Evolutionary conservation across 257 asterid species (phyloP), one percentile per base, ranked within the genome.

Genomic region (Solanum virginianum): DNA sequence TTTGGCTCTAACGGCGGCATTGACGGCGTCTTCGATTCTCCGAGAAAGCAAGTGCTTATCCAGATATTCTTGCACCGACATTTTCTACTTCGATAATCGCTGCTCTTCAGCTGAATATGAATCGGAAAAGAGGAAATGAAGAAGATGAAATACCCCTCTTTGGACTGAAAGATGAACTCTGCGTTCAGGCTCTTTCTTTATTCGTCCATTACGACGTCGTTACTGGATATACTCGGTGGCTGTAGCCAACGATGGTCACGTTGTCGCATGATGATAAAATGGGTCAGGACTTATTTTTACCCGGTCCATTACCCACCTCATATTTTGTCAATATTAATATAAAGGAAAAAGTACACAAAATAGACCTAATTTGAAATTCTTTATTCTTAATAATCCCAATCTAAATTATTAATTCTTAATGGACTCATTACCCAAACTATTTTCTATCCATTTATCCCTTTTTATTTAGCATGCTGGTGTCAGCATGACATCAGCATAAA

Each of bases 1-100:
- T 82, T 95, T 97, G 53, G 98, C 94, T 89, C 99, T 92, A 80
- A 97, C 99, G 88, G 99, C 98, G 62, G 99, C 99, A 91, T 97
- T 97, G 36, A 97, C 99, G 86, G 99, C 98, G 87, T 97, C 99
- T 88, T 97, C 99, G 56, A 97, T 94, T 87, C 91, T 97, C 89
- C 98, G 94, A 14, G 98, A 94, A 86, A 97, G 98, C 93, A 86
- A 82, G 84, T 97, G 98, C 88, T 93, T 93, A 83, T 95, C 98
- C 83, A 97, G 93, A 87, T 95, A 97, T 62, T 97, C 99, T 88
- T 94, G 99, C 83, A 97, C 99, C 47, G 98, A 95, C 98, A 97
- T 97, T 89, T 72, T 88, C 57, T 12, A 6, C 80, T 45, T 22
- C 55, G 39, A 32, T 24, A 56, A 63, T 60, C 57, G 65, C 66